Evolutionary conservation across 192 early-diverging fungal genomes (phyloP).

Genomic region (Jimgerdemannia flammicorona): DNA sequence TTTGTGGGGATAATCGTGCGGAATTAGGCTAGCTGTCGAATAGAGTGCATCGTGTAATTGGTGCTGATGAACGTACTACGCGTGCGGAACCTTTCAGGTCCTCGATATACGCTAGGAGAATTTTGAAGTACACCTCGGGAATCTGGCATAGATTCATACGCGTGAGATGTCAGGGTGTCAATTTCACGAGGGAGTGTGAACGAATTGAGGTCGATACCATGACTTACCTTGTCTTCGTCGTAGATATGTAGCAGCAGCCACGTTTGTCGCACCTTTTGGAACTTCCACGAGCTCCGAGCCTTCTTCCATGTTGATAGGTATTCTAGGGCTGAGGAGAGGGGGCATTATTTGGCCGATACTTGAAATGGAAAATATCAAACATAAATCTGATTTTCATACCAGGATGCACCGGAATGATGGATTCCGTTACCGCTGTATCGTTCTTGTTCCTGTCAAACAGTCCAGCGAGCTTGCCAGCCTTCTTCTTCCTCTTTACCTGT

Average conservation of each 20-base stretch:
- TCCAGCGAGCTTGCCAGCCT: neutral
- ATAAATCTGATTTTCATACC: neutral
- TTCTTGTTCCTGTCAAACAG: neutral
- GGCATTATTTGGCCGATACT: neutral
- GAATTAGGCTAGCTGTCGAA: neutral
- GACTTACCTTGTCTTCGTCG: constrained; percentile 20
- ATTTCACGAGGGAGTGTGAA: neutral
- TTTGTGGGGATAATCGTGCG: neutral
- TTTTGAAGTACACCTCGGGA: constrained; percentile 20
- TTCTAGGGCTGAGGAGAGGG: constrained; percentile 1
- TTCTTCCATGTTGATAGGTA: constrained; percentile 21
- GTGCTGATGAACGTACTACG: constrained; percentile 14
- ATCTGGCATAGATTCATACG: constrained; percentile 14
- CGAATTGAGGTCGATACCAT: too few relatives aligned
- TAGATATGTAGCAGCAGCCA: constrained; percentile 28
- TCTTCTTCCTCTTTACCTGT: constrained; percentile 12
- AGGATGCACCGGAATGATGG: constrained; percentile 6
- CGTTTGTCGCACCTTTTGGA: constrained; percentile 28
- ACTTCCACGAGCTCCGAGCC: constrained; percentile 27
- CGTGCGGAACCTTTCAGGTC: constrained; percentile 30
- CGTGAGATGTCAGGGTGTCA: neutral
- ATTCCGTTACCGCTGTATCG: constrained; percentile 3
- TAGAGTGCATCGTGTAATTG: too few relatives aligned
- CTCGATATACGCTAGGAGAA: constrained; percentile 23
- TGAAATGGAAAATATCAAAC: too few relatives aligned